phyloP scores from a whole-genome alignment of 352 stramenopile genomes.

The Pythium phragmitis region DNA sequence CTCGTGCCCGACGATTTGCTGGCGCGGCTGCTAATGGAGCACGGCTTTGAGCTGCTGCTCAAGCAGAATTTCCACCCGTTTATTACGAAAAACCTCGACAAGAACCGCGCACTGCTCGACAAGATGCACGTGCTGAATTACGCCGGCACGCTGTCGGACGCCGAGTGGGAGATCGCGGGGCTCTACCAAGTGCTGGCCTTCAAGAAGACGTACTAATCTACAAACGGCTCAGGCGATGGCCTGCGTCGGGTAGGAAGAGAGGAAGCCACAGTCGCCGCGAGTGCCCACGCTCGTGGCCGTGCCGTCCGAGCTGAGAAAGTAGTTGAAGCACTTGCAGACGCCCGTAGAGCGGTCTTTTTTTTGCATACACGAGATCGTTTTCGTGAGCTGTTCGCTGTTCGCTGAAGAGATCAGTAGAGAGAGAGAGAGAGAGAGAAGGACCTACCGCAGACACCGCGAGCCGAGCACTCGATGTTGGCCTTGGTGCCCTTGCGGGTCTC shows the following conservation, averaged over 20 bases:
- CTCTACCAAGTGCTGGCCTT: slow-evolving; percentile 87
- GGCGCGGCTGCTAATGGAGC: slow-evolving; percentile 52
- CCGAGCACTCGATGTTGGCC: slow-evolving; percentile 74
- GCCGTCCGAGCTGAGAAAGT: slow-evolving; percentile 76
- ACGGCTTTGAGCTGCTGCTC: slow-evolving; percentile 76
- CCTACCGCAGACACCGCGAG: slow-evolving; percentile 70
- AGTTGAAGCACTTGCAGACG: slow-evolving; percentile 68
- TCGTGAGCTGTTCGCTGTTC: too few relatives aligned
- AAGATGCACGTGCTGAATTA: slow-evolving; percentile 91
- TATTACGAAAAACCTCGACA: slow-evolving; percentile 70
- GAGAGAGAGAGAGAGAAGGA: neutral
- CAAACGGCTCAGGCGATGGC: slow-evolving; percentile 12
- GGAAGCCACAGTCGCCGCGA: slow-evolving; percentile 91
- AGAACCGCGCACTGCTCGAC: slow-evolving; percentile 65
- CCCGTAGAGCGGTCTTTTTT: slow-evolving; percentile 55
- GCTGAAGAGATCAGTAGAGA: neutral
- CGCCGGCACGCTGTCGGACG: slow-evolving; percentile 76
- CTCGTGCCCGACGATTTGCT: slow-evolving; percentile 86
- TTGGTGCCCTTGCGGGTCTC: slow-evolving; percentile 66
- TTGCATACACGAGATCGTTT: neutral
- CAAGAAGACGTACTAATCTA: slow-evolving; percentile 77
- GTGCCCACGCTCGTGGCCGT: slow-evolving; percentile 59
- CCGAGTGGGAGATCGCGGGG: slow-evolving; percentile 84
- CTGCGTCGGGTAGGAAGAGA: slow-evolving; percentile 62
- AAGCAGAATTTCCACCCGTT: slow-evolving; percentile 88